Conservation (phyloP, 768 basidiomycete genomes). For the Tricholoma saponaceum region DNA sequence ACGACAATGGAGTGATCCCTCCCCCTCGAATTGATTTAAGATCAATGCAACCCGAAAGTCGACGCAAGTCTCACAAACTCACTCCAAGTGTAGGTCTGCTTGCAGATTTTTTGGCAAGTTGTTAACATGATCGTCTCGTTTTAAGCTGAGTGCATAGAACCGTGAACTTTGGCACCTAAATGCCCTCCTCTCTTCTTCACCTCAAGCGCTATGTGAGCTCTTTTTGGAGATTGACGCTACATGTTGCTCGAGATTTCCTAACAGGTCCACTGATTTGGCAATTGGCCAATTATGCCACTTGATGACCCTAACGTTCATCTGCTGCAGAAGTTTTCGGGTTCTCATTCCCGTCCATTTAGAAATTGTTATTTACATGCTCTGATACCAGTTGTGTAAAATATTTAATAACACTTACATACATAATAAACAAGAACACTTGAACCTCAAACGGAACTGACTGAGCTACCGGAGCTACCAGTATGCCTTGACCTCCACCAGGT, state of each 20-base stretch:
- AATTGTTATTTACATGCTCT: not conserved
- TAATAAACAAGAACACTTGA: not conserved
- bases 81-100: not conserved
- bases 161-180: too few relatives aligned
- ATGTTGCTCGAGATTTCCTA: too few relatives aligned
- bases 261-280: too few relatives aligned
- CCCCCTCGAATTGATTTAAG: not conserved
- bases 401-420: not conserved
- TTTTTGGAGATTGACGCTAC: not conserved
- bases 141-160: not conserved
- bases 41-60: not conserved
- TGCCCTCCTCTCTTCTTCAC: not conserved
- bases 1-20: not conserved
- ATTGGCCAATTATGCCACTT: not conserved
- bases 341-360: too few relatives aligned
- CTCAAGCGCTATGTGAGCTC: not conserved
- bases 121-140: not conserved
- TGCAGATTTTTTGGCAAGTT: not conserved
- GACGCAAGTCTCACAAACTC: not conserved
- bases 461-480: not conserved
- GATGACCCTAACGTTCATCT: not conserved
- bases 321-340: not conserved
- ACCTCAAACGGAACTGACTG: not conserved
- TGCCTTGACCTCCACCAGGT: constrained; percentile 47
- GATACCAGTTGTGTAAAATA: not conserved